These are phyloP conservation scores for Coemansia sp. DNA, from an alignment of 192 early-diverging fungal species.

Conservation along the genomic window DNA sequence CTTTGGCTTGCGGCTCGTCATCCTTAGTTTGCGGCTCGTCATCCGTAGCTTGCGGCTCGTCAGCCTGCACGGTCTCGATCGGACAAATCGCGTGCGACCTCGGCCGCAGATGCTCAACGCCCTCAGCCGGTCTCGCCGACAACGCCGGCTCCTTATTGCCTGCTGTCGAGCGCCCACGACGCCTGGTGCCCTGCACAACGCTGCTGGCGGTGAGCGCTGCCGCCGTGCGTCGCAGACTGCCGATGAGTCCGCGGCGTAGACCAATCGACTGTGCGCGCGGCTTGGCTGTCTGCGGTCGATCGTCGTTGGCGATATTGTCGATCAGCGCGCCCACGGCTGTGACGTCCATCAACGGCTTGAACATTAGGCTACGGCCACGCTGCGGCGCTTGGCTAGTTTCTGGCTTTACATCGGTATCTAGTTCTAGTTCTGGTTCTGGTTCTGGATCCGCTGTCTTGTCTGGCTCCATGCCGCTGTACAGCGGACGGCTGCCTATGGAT, in stretches of 20 bases:
- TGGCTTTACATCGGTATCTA: not conserved
- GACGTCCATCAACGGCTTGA: conserved; percentile 41
- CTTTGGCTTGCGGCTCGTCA: not conserved
- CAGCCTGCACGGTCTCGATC: conserved; percentile 20
- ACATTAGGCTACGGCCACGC: conserved; percentile 49
- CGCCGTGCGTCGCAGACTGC: conserved; percentile 24
- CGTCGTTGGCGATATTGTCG: conserved; percentile 20
- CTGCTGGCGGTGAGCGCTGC: conserved; percentile 3
- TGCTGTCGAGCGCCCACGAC: not conserved
- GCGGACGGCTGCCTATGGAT: not conserved
- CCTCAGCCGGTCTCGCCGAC: not conserved
- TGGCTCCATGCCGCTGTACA: conserved; percentile 7
- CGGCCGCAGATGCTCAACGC: not conserved
- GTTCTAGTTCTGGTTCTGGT: not conserved
- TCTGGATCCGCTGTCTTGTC: not conserved
- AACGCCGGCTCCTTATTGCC: not conserved
- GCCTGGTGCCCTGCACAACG: not conserved
- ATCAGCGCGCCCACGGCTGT: conserved; percentile 36
- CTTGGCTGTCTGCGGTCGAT: not conserved
- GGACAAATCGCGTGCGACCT: conserved; percentile 19
- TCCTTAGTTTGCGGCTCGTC: not conserved
- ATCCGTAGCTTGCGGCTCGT: too few relatives aligned
- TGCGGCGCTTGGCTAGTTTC: conserved; percentile 10
- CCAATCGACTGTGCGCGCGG: not conserved
- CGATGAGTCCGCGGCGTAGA: conserved; percentile 7